Evolutionary conservation across 192 early-diverging fungal species (phyloP), one percentile per base, ranked within the genome.

Genomic region (Nowakowskiella sp.): DNA sequence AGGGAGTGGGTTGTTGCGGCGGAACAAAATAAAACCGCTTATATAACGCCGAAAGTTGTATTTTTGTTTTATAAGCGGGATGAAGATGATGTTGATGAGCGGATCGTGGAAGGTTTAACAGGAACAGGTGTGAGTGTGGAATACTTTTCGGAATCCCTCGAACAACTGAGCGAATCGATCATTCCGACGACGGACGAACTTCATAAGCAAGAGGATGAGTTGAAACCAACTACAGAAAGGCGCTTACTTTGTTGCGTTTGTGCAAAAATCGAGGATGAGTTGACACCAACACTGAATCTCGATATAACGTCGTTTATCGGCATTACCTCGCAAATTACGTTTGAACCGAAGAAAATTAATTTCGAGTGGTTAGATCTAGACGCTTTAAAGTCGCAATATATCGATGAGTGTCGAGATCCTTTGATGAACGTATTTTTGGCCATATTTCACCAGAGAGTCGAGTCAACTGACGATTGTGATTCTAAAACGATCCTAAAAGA

Each of bases 261-360:
- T 6, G 16, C 27, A 31, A 8, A 39, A 39, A 13, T 39, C 19
- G 36, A 39, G 13, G 36, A 39, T 39, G 13, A 13, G 36, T 39
- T 39, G 13, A 57, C 70, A 1, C 23, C 49, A 4, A 59, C 47
- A 2, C n/a, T 73, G 3, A 77, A 77, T 47, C 51, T 77, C 2
- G 74, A 77, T 49, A 47, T 70, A 4, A 67, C 68, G 6, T 71
- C 70, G 3, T 50, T 77, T 2, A 60, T 77, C 8, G 43, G 55
- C 1, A 56, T 77, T 9, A 65, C 57, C 16, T 47, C 58, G 8
- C 47, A 61, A 26, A 23, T 64, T 26, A 22, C 42, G 0, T 64
- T 67, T 24, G 39, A 67, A 31, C 70, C 70, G n/a, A 45, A 47
- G 22, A 30, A 26, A 4, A n/a, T n/a, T n/a, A n/a, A n/a, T n/a